Evolutionary conservation across 306 rosid species (phyloP), one percentile per base, ranked within the genome.

Genomic region (Elaeagnus macrophylla): DNA sequence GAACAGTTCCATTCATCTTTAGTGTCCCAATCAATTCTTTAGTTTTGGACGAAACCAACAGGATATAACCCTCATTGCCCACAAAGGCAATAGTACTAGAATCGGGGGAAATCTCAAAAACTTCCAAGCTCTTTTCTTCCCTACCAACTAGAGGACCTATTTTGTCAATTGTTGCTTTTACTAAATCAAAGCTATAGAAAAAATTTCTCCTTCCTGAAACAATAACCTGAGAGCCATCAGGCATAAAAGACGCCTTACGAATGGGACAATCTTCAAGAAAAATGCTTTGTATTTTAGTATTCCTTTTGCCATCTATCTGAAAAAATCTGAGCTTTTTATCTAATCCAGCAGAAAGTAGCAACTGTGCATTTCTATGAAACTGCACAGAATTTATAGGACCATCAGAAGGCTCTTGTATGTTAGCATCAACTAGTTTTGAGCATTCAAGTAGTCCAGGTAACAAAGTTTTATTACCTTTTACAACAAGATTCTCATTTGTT

Each of bases 141-240:
- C 97, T 78, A 57, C 93, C 96, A 58, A 91, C 86, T 38, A 91
- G 80, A 38, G 97, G 97, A 37, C 97, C 96, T 11, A 83, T 82
- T 64, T 72, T 82, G 42, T 84, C 94, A 57, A 84, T 79, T 59
- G 56, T 75, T 44, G 93, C 93, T 72, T 86, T 86, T 25, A 84
- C 91, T 48, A 91, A 64, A 67, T 91, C 97, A 46, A 86, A 79
- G 66, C 80, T 66, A 55, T 91, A 91, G 64, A 86, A 83, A 54
- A 81, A 83, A 62, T 79, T 90, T 48, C 97, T 78, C 73, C 95
- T 86, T 60, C 95, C 95, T 1, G 94, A 68, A 66, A 81, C 35
- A 46, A 90, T 75, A 47, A 83, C 95, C 75, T 86, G 97, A 56
- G 95, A 86, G 0, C 97, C 97, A 71, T 90, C 84, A 1, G 95